Evolutionary conservation across 345 rosid species (phyloP).

Genomic region (Eucalyptus curtisii): DNA sequence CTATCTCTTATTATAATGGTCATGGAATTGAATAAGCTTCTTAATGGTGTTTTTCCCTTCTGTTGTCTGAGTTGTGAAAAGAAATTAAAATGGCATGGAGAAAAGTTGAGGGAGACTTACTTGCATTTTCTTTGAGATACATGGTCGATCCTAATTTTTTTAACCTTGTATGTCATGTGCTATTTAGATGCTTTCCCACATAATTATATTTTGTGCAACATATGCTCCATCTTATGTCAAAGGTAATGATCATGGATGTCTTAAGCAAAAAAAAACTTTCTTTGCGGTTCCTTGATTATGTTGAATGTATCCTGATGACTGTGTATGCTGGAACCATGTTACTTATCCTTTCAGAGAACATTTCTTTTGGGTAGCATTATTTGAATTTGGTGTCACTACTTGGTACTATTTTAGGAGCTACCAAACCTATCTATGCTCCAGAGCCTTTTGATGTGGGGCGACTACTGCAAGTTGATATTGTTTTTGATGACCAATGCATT

Average conservation of each 20-base stretch:
- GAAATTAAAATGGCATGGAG: neutral
- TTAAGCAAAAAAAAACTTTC: neutral
- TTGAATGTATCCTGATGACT: neutral
- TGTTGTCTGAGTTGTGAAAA: neutral
- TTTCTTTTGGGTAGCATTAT: neutral
- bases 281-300: neutral
- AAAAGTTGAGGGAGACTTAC: neutral
- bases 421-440: slow-evolving; percentile 79
- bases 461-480: slow-evolving; percentile 56
- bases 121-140: neutral
- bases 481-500: slow-evolving; percentile 30
- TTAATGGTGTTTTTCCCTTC: neutral
- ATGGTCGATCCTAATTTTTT: neutral
- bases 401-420: slow-evolving; percentile 53
- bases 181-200: neutral
- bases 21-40: neutral
- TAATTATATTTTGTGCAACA: neutral
- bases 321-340: neutral
- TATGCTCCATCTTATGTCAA: neutral
- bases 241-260: neutral
- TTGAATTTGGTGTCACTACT: neutral
- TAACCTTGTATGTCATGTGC: neutral
- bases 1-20: neutral
- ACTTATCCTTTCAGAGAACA: neutral
- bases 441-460: slow-evolving; percentile 93